Base-by-base conservation (phyloP, 441 rosid species). In the Biscutella laevigata region DNA sequence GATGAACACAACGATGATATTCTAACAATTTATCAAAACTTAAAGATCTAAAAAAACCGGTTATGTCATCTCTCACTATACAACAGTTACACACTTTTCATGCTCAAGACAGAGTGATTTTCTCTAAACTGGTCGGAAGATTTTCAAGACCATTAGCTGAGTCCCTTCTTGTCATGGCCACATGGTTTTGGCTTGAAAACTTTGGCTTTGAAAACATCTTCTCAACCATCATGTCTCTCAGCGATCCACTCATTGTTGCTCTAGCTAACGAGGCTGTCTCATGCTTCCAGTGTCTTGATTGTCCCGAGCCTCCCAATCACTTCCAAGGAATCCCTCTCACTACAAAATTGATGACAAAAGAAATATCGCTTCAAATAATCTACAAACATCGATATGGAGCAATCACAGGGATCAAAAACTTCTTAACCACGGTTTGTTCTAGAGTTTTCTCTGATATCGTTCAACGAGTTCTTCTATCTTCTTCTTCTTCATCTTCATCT, bases 131-230 rank as follows among this genome's bases (percentile, higher is more conserved):
- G 59, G 77, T 86, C 1, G n/a, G 69, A 12, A 33, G 7, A 1
- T 54, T 77, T 2, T 12, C 26, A 50, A 59, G 79, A 40, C 36
- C 73, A 0, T 78, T 75, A 2, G 76, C 67, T 29, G 80, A 83
- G 5, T 81, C 82, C 50, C 49, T 86, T 2, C 63, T 83, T 0
- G 62, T 79, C 43, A 67, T 86, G 68, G 80, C 90, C 11, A 27
- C 68, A 2, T 86, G 88, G 91, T 53, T 86, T 16, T 83, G 88
- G 91, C 75, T 86, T 2, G 88, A 86, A 64, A 74, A 75, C 9
- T 62, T 29, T 16, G 75, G 74, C 4, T 79, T 52, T 20, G 80
- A 80, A 2, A 66, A 70, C 36, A 29, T 83, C 11, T 13, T 73
- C 4, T 22, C 29, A 4, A 67, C 57, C 53, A 72, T 77, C 67